Percentiles rank a stretch among this genome's conserved stretches.
Evolutionary conservation across 2,329 filamentous ascomycete species (phyloP).

Genomic region (Fusarium devonianum): DNA sequence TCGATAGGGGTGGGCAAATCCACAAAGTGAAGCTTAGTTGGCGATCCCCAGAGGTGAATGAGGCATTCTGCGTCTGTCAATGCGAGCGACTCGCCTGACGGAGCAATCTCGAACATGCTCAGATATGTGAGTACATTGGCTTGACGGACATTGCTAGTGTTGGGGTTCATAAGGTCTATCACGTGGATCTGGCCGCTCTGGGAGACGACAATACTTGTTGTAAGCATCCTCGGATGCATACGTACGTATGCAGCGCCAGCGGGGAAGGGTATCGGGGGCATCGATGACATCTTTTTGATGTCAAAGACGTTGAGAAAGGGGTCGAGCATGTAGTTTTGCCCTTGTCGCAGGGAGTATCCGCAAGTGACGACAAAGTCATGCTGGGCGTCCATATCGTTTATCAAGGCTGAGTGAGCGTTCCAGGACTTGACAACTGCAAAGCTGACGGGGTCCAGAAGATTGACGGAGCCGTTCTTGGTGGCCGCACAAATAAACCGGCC

Average conservation of each 20-base stretch:
- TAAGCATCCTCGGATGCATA: conserved; percentile 95
- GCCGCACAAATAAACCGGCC: conserved; percentile 92
- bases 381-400: conserved; percentile 97
- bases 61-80: conserved; percentile 80
- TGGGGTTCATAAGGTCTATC: conserved; percentile 93
- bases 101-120: conserved; percentile 83
- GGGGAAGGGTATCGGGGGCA: conserved; percentile 91
- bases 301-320: conserved; percentile 96
- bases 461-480: conserved; percentile 80
- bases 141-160: conserved; percentile 84
- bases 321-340: conserved; percentile 79
- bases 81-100: conserved; percentile 85
- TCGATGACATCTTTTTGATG: conserved; percentile 84
- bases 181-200: conserved; percentile 94
- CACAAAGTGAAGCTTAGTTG: conserved; percentile 84
- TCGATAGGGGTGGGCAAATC: conserved; percentile 81
- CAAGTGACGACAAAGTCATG: conserved; percentile 96
- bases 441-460: conserved; percentile 82
- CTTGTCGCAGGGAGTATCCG: conserved; percentile 84
- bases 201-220: conserved; percentile 92
- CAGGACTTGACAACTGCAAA: conserved; percentile 84
- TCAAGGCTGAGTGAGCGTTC: conserved; percentile 86
- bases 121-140: conserved; percentile 79
- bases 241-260: conserved; percentile 92
- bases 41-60: conserved; percentile 89